phyloP scores from a whole-genome alignment of 106 monocot species.

The Agapanthus africanus region DNA sequence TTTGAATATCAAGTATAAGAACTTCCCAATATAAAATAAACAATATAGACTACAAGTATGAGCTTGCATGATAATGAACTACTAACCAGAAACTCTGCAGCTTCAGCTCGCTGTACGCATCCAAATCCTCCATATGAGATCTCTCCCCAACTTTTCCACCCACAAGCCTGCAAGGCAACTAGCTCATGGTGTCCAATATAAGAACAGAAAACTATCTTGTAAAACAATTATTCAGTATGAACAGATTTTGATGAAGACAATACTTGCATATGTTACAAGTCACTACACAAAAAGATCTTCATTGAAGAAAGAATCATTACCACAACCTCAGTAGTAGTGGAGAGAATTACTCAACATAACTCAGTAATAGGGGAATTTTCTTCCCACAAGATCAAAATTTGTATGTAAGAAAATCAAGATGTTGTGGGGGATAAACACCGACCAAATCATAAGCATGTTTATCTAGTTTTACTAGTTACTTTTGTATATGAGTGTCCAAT shows the following conservation, averaged over 20 bases:
- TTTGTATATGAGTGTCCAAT: background rate
- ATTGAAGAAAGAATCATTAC: background rate
- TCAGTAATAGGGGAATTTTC: background rate
- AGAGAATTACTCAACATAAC: too few species aligned
- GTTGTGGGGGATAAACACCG: too few species aligned
- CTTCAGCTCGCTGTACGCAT: conserved; percentile 80
- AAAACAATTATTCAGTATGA: background rate
- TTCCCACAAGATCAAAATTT: background rate
- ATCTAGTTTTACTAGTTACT: background rate
- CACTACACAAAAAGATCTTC: background rate
- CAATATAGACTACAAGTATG: background rate
- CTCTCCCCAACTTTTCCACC: conserved; percentile 99
- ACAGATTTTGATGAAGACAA: background rate
- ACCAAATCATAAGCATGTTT: too few species aligned
- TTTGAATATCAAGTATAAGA: background rate
- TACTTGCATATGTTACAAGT: background rate
- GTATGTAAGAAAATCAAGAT: too few species aligned
- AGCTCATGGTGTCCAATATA: background rate
- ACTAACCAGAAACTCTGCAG: conserved; percentile 77
- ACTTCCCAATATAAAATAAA: background rate
- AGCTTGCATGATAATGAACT: background rate
- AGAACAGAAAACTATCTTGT: background rate
- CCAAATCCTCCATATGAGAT: conserved; percentile 88
- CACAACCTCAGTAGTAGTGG: background rate
- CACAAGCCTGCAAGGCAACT: conserved; percentile 47